Percentiles rank a stretch among this genome's conserved stretches.
phyloP scores from a whole-genome alignment of 2,329 filamentous ascomycete species.

The Trichoderma gracile region DNA sequence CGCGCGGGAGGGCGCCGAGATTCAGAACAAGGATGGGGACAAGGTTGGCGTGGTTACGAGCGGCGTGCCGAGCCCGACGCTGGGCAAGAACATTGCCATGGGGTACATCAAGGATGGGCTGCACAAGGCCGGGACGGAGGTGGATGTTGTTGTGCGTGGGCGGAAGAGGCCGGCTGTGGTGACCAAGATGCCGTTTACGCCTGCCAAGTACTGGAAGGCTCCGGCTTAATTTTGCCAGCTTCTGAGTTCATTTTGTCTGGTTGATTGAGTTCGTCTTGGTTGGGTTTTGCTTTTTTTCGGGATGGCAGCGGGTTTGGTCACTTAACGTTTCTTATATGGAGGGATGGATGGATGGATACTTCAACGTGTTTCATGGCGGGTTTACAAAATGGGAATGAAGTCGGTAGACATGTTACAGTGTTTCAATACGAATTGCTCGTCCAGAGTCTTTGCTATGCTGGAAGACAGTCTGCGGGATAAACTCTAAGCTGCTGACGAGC shows the following conservation, averaged over 20 bases:
- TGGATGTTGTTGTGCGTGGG: constrained; percentile 75
- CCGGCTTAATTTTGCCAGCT: constrained; percentile 1
- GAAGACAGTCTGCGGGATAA: no score
- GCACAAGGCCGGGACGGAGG: constrained; percentile 81
- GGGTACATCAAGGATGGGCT: constrained; percentile 79
- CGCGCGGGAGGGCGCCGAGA: constrained; percentile 82
- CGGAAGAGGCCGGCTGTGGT: constrained; percentile 73
- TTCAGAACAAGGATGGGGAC: constrained; percentile 62
- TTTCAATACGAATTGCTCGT: no score
- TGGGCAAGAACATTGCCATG: constrained; percentile 95
- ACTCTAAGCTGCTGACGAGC: no score
- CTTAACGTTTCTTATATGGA: constrained; percentile 22
- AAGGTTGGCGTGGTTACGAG: constrained; percentile 82
- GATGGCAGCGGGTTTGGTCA: constrained; percentile 11
- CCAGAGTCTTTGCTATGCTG: no score
- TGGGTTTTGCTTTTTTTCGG: neutral
- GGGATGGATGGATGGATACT: constrained; percentile 25
- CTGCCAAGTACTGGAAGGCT: constrained; percentile 66
- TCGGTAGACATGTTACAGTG: no score
- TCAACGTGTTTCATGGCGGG: constrained; percentile 30
- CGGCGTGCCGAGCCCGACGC: constrained; percentile 82
- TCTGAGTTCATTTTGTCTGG: neutral
- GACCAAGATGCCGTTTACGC: constrained; percentile 86
- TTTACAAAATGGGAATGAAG: neutral
- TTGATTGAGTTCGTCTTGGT: neutral